These are phyloP conservation scores for Monosporascus sp. DNA, from an alignment of 2,329 filamentous ascomycete species.

Conservation along the genomic window DNA sequence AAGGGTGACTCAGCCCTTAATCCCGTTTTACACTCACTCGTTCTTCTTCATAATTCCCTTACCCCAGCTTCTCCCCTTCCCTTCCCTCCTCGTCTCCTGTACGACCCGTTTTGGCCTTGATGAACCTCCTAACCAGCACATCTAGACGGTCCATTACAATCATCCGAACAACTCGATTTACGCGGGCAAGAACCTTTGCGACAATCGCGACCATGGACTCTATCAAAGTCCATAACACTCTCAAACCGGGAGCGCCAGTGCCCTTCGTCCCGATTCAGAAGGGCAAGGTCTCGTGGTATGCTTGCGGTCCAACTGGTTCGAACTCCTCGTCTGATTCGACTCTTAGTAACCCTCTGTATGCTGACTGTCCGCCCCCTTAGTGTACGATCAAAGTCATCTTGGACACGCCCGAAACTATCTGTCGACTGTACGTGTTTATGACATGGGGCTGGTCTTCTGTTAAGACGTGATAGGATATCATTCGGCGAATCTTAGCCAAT, in stretches of 20 bases:
- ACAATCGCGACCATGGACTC: conserved; percentile 42
- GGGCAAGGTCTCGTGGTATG: conserved; percentile 77
- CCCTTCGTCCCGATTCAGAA: conserved; percentile 69
- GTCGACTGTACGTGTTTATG: conserved; percentile 45
- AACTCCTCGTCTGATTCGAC: neutral
- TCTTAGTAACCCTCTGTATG: neutral
- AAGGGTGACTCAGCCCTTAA: conserved; percentile 1
- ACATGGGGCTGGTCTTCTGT: neutral
- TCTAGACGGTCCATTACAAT: conserved; percentile 23
- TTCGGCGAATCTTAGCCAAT: conserved; percentile 73
- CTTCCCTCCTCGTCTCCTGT: conserved; percentile 6
- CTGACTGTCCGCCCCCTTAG: conserved; percentile 20
- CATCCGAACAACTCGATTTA: conserved; percentile 19
- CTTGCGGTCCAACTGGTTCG: conserved; percentile 70
- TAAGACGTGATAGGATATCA: conserved; percentile 53
- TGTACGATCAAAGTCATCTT: conserved; percentile 69
- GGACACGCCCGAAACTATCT: conserved; percentile 89
- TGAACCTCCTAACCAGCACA: conserved; percentile 27
- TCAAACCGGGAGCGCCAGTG: conserved; percentile 66
- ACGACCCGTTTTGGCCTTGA: conserved; percentile 16
- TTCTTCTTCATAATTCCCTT: conserved; percentile 4
- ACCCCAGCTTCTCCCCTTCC: conserved; percentile 12
- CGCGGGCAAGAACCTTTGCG: conserved; percentile 26
- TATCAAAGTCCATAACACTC: conserved; percentile 74
- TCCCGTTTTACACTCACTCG: neutral